Base-by-base conservation (phyloP, 768 basidiomycete species). In the Guyanaporus albipodus region DNA sequence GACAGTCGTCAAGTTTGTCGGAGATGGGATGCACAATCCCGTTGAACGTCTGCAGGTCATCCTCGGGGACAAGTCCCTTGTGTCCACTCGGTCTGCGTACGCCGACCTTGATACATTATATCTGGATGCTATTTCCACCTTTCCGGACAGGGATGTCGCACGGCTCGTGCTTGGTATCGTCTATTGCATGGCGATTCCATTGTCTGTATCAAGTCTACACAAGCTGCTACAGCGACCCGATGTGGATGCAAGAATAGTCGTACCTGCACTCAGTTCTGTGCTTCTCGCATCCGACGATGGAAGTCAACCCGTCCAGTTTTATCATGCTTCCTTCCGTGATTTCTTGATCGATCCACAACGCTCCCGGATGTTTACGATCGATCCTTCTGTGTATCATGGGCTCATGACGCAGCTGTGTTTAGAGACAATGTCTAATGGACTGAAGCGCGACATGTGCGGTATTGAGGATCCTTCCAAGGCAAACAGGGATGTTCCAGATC, bases 1-100 rank as follows among this genome's bases (percentile, higher is more conserved):
- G 8, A 65, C 63, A 0, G 58, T 65, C 17, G 50, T 60, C 41
- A 62, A 60, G 27, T 66, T 60, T n/a, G 47, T 62, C 0, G 56
- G 55, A 23, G 50, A 45, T 19, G 46, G 33, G 27, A 52, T 50
- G 14, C 57, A 52, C 21, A 37, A 53, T 35, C 57, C 57, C 2
- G 22, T 38, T 8, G 18, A 38, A 9, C 54, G 57, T 21, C 37
- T 59, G 4, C 48, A 59, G 24, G 49, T 33, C 15, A 50, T 55
- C 19, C 23, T 53, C 4, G 53, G 43, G 29, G 58, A 56, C 19
- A 44, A 22, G 2, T n/a, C 11, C 6, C 21, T 28, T 1, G 43
- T 18, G 15, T 41, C 43, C 22, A 12, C 29, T 0, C 36, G 39
- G 4, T 56, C 55, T 2, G 58, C 57, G 8, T 59, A 59, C 6